Base-by-base conservation (phyloP, 2,329 filamentous ascomycete species). In the Arthrobotrys conoides region DNA sequence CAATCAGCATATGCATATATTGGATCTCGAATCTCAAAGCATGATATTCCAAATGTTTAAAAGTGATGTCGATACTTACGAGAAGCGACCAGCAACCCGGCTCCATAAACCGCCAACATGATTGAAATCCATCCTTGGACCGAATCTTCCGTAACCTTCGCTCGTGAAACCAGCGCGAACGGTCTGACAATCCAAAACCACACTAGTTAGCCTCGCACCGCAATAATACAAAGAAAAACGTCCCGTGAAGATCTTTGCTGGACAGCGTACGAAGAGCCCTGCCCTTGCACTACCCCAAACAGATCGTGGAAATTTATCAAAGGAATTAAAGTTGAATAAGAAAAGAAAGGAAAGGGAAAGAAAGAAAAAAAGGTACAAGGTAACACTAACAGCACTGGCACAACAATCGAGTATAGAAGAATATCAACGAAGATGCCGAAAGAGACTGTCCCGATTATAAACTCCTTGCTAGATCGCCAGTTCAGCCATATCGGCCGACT, bases 51-150 rank as follows among this genome's bases (percentile, higher is more conserved):
- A 6, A 14, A 49, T 14, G 36, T 18, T n/a, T 71, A 5, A 53
- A 5, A 30, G 8, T 30, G 22, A 51, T 51, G 67, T 69, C 46
- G 36, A 27, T 80, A 86, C 82, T 83, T 82, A 83, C 86, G 87
- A 27, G 88, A 88, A 20, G 87, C 87, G 0, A 89, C 85, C 10
- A 93, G 86, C 5, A 94, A 84, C 0, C 91, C 88, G 0, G 88
- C 90, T 44, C 91, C 91, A 82, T 93, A 94, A 18, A 91, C 88
- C 5, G 91, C 91, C 0, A 94, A 85, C 1, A 94, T 86, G n/a
- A 93, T 87, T 0, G 91, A 91, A 0, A 90, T 89, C 91, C 91
- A 94, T 81, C 86, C 87, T 83, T 93, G 92, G 0, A 91, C 88
- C 12, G 66, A 61, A 36, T 36, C 18, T 48, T 76, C 71, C 0